Evolutionary conservation across 2,329 filamentous ascomycete genomes (phyloP), one percentile per base, ranked within the genome.

Genomic region (Xylariaceae sp.): DNA sequence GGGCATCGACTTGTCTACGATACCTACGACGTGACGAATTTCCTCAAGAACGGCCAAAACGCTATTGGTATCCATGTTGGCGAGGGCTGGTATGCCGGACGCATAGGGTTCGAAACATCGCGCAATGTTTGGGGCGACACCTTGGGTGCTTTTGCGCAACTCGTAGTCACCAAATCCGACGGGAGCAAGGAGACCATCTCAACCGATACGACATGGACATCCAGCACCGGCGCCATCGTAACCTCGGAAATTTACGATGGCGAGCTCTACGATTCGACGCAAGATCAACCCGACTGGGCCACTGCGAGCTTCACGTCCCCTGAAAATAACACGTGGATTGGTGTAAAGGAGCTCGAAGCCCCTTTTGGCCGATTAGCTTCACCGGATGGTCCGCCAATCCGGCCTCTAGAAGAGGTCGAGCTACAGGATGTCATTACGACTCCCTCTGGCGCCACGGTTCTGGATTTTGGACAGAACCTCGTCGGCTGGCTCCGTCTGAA

Each of bases 381-480:
- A 3, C 71, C 71, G 2, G 71, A 74, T 53, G 71, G 70, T 0
- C 68, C 72, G 1, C 72, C 73, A 2, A 71, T 74, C 23, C 65
- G 68, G 11, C 65, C 67, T 18, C 59, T 67, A 2, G 66, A 72
- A 57, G 62, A 66, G 2, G 55, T 72, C n/a, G 51, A 68, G 37
- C 52, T 69, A 6, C 51, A 67, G 18, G 34, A 66, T 2, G 37
- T 74, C 39, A 66, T 74, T 15, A 70, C 55, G 0, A 73, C 69
- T 13, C 70, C 70, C 1, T 68, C 68, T 2, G 78, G 79, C 3
- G 80, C 80, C 64, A 77, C 72, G 0, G 70, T 84, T 1, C 60
- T 85, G 4, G 78, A 81, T 61, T 80, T 80, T 57, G 78, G 79
- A 0, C 78, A 80, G 62, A 80, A 80, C 57, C 64, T 80, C 1